Percentiles rank a stretch among this genome's conserved stretches.
phyloP scores from a whole-genome alignment of 768 basidiomycete species.

The Pleurotus giganteus region DNA sequence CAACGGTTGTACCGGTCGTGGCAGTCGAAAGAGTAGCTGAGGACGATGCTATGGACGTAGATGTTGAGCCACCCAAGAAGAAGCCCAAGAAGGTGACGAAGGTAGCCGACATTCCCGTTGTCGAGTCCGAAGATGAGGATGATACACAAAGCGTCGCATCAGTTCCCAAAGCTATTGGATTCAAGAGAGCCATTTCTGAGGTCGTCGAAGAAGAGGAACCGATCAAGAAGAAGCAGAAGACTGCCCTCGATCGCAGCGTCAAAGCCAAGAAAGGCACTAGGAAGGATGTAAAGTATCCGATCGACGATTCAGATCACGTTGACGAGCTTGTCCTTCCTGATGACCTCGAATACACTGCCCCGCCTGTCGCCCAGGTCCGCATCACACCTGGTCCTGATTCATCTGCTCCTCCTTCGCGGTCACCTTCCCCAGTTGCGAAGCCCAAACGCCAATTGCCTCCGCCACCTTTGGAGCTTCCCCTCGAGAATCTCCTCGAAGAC shows the following conservation, averaged over 20 bases:
- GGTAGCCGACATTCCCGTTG: conserved; percentile 39
- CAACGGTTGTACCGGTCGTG: conserved; percentile 36
- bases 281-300: conserved; percentile 40
- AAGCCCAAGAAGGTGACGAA: conserved; percentile 47
- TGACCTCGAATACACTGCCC: conserved; percentile 45
- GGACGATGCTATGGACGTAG: conserved; percentile 36
- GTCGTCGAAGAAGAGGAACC: conserved; percentile 38
- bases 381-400: conserved; percentile 42
- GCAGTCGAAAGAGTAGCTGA: conserved; percentile 34
- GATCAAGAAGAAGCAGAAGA: conserved; percentile 43
- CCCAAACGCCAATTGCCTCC: conserved; percentile 38
- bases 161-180: conserved; percentile 22
- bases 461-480: conserved; percentile 52
- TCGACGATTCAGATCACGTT: conserved; percentile 22
- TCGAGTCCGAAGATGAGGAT: conserved; percentile 65
- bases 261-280: conserved; percentile 32
- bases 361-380: conserved; percentile 49
- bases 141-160: conserved; percentile 17
- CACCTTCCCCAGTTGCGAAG: conserved; percentile 36
- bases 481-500: conserved; percentile 67
- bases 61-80: conserved; percentile 51
- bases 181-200: conserved; percentile 46
- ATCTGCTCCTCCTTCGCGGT: conserved; percentile 50
- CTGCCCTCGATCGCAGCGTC: conserved; percentile 23
- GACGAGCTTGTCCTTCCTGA: conserved; percentile 53